These are phyloP conservation scores for Mycena rosella DNA, from an alignment of 768 basidiomycete species.

Conservation along the genomic window DNA sequence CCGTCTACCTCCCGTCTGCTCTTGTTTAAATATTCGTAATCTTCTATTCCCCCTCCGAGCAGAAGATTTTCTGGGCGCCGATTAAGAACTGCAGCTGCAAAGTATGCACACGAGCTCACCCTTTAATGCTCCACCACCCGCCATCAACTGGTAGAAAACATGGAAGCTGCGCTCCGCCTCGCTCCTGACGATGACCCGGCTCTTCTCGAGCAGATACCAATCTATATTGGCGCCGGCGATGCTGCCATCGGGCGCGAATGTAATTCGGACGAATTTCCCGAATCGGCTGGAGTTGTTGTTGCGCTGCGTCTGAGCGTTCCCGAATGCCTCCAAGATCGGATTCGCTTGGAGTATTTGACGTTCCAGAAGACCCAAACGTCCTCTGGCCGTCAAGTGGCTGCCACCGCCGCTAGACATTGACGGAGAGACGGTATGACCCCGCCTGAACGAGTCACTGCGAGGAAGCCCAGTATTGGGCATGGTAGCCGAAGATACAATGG, in stretches of 20 bases:
- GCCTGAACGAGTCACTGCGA: slow-evolving; percentile 71
- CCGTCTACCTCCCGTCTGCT: slow-evolving; percentile 95
- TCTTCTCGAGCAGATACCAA: slow-evolving; percentile 99
- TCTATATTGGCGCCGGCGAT: slow-evolving; percentile 99
- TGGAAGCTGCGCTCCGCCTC: slow-evolving; percentile 95
- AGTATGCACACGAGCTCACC: slow-evolving; percentile 57
- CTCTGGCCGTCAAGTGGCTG: slow-evolving; percentile 69
- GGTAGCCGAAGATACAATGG: slow-evolving; percentile 64
- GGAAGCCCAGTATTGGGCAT: slow-evolving; percentile 80
- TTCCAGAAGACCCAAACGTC: slow-evolving; percentile 89
- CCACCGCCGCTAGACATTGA: slow-evolving; percentile 58
- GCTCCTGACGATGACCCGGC: slow-evolving; percentile 89
- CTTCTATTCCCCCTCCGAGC: slow-evolving; percentile 77
- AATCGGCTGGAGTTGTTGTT: slow-evolving; percentile 99
- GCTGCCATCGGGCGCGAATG: slow-evolving; percentile 92
- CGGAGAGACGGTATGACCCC: slow-evolving; percentile 60
- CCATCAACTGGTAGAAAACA: slow-evolving; percentile 95
- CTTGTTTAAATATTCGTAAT: slow-evolving; percentile 94
- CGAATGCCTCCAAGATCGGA: slow-evolving; percentile 97
- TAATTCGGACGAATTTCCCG: slow-evolving; percentile 97
- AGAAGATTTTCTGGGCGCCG: slow-evolving; percentile 68
- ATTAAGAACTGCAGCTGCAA: slow-evolving; percentile 4
- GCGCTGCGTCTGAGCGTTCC: slow-evolving; percentile 97
- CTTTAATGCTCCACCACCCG: slow-evolving; percentile 77
- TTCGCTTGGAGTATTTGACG: slow-evolving; percentile 98